phyloP scores from a whole-genome alignment of 2,329 filamentous ascomycete genomes.

The Pleomassaria siparia region DNA sequence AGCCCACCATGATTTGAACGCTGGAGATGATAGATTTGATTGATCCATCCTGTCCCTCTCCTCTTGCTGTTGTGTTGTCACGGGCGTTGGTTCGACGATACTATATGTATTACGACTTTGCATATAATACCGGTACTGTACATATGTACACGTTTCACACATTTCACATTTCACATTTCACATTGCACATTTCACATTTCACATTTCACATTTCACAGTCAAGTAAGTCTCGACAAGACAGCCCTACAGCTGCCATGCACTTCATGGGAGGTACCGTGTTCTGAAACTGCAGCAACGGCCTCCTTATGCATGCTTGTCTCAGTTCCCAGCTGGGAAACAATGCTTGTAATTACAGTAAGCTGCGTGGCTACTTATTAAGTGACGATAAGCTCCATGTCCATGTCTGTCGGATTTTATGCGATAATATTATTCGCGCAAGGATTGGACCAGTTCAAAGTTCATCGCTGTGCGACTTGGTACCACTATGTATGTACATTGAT shows the following conservation, averaged over 20 bases:
- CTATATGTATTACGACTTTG: too few species aligned
- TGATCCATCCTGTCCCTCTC: not conserved
- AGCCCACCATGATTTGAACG: too few species aligned
- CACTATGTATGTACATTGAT: too few species aligned
- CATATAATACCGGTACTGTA: too few species aligned
- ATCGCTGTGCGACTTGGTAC: not conserved
- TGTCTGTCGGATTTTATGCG: not conserved
- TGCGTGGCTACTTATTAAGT: not conserved
- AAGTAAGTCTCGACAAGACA: not conserved
- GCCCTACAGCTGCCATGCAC: not conserved
- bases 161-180: too few species aligned
- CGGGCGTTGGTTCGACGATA: not conserved
- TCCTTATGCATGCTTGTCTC: not conserved
- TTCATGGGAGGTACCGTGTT: not conserved
- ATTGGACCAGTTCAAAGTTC: too few species aligned
- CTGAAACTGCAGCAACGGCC: not conserved
- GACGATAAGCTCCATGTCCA: not conserved
- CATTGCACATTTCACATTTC: too few species aligned
- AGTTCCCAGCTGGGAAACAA: not conserved
- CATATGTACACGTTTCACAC: too few species aligned
- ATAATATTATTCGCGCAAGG: not conserved
- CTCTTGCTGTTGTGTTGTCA: not conserved
- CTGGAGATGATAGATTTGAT: not conserved
- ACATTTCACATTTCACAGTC: too few species aligned
- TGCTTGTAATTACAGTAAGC: too few species aligned